Evolutionary conservation across 306 rosid genomes (phyloP), one percentile per base, ranked within the genome.

Genomic region (Sphenostylis stenocarpa): DNA sequence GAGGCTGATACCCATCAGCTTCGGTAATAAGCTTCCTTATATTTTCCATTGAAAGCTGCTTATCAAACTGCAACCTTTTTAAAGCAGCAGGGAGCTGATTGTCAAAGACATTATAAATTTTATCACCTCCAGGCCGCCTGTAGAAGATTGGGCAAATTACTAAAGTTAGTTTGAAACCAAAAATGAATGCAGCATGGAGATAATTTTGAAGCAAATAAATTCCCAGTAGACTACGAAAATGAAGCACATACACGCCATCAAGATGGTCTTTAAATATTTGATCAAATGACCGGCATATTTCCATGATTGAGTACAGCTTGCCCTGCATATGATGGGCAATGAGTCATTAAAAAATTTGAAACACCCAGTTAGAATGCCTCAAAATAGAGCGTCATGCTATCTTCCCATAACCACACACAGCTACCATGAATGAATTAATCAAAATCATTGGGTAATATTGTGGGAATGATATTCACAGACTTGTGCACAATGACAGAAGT

Each of bases 1-100:
- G 98, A 77, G 97, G 98, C 77, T 94, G 98, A 84, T 94, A 94
- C 34, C 98, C 98, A 90, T 91, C 98, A 75, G 97, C 98, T 83
- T 94, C 96, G 1, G 96, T 94, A 77, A 94, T 90, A 77, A 91
- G 93, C 81, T 94, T 91, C 81, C 91, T 72, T 78, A 94, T 88
- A 74, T 91, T 94, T 87, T 94, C 97, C 97, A 94, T 91, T 51
- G 98, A 80, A 77, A 94, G 96, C 69, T 94, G 98, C 75, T 87
- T 91, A 82, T 94, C 98, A 82, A 94, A 94, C 84, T 91, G 98
- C 80, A 94, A 81, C 85, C 92, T 88, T 85, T 86, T 90, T 36
- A 94, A 81, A 12, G 98, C 97, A 77, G 96, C 94, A 65, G 97
- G 98, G 81, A 94, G 97, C 86, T 94, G 98, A 80, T 94, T 90